Conservation (phyloP, 192 early-diverging fungal species). For the Gigaspora rosea region DNA sequence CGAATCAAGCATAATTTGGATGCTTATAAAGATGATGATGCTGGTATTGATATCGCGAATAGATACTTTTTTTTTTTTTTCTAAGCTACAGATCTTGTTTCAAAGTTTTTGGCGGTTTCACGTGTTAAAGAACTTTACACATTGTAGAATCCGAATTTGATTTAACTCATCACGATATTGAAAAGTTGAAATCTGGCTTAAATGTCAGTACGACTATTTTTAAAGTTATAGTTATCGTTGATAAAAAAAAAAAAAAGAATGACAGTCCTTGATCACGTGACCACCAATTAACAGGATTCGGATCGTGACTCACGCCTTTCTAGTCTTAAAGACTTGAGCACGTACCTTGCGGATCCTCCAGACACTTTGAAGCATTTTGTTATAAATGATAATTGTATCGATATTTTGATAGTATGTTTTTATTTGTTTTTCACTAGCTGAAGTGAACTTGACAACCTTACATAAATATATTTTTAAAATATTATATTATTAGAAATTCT, state of each 20-base stretch:
- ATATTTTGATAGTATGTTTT: constrained; percentile 9
- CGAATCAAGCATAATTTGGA: constrained; percentile 52
- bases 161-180: constrained; percentile 26
- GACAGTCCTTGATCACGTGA: neutral
- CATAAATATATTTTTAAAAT: neutral
- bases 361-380: constrained; percentile 25
- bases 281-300: neutral
- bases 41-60: constrained; percentile 7
- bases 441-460: neutral
- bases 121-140: neutral
- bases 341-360: constrained; percentile 33
- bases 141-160: constrained; percentile 25
- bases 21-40: constrained; percentile 30
- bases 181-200: constrained; percentile 23
- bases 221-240: neutral
- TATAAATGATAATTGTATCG: constrained; percentile 19
- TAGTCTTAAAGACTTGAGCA: constrained; percentile 23
- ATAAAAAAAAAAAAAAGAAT: neutral
- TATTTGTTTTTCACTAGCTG: neutral
- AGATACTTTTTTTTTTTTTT: too few relatives aligned
- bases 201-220: neutral
- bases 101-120: neutral
- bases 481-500: constrained; percentile 34
- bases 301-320: constrained; percentile 10
- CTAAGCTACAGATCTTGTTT: too few relatives aligned